Evolutionary conservation across 352 stramenopile genomes (phyloP).

Genomic region (Globisporangium acanthophoron): DNA sequence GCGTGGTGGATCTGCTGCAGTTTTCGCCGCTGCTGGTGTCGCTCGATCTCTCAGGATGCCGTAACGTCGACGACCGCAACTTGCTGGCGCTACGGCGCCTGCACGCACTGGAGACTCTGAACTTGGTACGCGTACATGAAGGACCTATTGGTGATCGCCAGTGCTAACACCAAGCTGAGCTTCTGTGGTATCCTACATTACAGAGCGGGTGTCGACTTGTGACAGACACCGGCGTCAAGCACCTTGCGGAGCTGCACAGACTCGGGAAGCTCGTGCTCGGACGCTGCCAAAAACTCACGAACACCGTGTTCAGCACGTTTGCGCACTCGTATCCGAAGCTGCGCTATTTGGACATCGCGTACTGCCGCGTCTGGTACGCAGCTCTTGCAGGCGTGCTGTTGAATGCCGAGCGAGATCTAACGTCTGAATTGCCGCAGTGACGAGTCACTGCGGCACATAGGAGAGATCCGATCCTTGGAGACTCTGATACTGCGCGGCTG

Average conservation of each 20-base stretch:
- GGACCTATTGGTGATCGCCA: neutral
- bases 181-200: neutral
- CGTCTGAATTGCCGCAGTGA: constrained; percentile 16
- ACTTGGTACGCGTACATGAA: constrained; percentile 35
- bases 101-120: constrained; percentile 31
- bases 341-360: constrained; percentile 42
- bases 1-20: constrained; percentile 46
- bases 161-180: neutral
- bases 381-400: neutral
- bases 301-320: constrained; percentile 41
- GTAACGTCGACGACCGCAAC: constrained; percentile 50
- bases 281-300: constrained; percentile 47
- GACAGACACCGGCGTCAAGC: constrained; percentile 48
- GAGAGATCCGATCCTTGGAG: constrained; percentile 28
- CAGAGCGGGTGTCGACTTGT: constrained; percentile 50
- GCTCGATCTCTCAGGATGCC: constrained; percentile 57
- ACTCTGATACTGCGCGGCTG: constrained; percentile 44
- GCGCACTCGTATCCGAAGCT: constrained; percentile 31
- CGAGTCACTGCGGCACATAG: constrained; percentile 24
- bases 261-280: constrained; percentile 52
- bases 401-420: neutral
- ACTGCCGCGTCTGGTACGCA: constrained; percentile 43
- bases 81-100: constrained; percentile 35
- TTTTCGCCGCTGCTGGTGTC: constrained; percentile 48
- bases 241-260: constrained; percentile 30